phyloP scores from a whole-genome alignment of 2,329 filamentous ascomycete genomes.

The Phialophora macrospora region DNA sequence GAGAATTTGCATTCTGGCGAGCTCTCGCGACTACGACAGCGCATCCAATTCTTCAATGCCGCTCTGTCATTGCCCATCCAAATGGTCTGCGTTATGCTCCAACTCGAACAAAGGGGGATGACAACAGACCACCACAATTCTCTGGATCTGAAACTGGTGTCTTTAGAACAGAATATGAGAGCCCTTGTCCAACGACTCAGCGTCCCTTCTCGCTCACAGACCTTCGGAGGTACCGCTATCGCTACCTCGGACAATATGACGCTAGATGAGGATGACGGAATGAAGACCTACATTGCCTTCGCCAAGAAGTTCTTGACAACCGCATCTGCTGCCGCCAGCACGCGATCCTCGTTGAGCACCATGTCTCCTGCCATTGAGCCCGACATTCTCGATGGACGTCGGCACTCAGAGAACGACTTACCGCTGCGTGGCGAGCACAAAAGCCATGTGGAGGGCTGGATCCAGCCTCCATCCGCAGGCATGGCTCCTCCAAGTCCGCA shows the following conservation, averaged over 20 bases:
- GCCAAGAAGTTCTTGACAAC: slow-evolving; percentile 36
- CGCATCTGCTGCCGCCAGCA: slow-evolving; percentile 38
- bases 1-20: slow-evolving; percentile 35
- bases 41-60: slow-evolving; percentile 37
- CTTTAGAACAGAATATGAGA: slow-evolving; percentile 27
- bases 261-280: slow-evolving; percentile 22
- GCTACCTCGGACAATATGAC: slow-evolving; percentile 17
- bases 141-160: slow-evolving; percentile 27
- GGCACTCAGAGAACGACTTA: slow-evolving; percentile 7
- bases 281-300: slow-evolving; percentile 36
- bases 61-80: slow-evolving; percentile 37
- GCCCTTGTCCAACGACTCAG: slow-evolving; percentile 21
- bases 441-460: slow-evolving; percentile 26
- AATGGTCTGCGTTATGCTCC: slow-evolving; percentile 37
- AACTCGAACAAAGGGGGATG: slow-evolving; percentile 36
- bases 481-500: not conserved
- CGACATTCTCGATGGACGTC: slow-evolving; percentile 5
- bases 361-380: slow-evolving; percentile 29
- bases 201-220: slow-evolving; percentile 17
- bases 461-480: slow-evolving; percentile 15
- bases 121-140: slow-evolving; percentile 29
- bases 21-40: slow-evolving; percentile 36
- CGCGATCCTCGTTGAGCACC: slow-evolving; percentile 34
- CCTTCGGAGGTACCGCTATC: slow-evolving; percentile 23
- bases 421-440: slow-evolving; percentile 11